Base-by-base conservation (phyloP, 495 filamentous ascomycete genomes). In the Aspergillus incahuasiensis region DNA sequence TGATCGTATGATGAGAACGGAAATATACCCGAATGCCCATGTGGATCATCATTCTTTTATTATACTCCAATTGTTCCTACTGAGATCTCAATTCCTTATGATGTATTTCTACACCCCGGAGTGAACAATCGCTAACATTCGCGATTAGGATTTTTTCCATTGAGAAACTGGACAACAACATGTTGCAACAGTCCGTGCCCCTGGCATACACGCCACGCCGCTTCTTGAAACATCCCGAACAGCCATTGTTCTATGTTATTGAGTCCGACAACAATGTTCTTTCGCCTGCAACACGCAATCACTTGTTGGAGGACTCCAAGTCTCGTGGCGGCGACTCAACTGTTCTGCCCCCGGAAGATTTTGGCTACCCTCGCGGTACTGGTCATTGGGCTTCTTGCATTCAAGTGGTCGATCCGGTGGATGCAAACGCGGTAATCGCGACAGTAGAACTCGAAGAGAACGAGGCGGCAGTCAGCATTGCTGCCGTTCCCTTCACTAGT, bases 361-460 rank as follows among this genome's bases (percentile, higher is more conserved):
- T 97, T 68, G 95, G 95, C 0, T 90, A 96, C 64, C 89, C 94
- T 40, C 82, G 85, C 28, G 91, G 81, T 9, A 79, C 78, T 60
- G 87, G 90, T 13, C 86, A 95, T 58, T 99, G 95, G 95, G 91
- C 95, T 22, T 96, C 91, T 18, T 96, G 91, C 66, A 89, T 99
- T 57, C 88, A 89, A 61, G 78, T 97, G 13, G 78, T 97, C 18
- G 95, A 98, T 61, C 92, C 95, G 0, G 52, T 92, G 15, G 78
- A 75, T 40, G 80, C 89, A 34, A 90, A 92, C 61, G 72, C 75
- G 1, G 84, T 91, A 5, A 71, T 95, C 8, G 81, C 84, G 52
- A 86, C 80, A 8, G 80, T 97, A 34, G 88, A 97, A 43, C 71
- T 99, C 0, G 85, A 86, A 19, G 86, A 92, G 6, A 97, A 99